phyloP scores from a whole-genome alignment of 108 stramenopile genomes.

The Nitzschia putrida region DNA sequence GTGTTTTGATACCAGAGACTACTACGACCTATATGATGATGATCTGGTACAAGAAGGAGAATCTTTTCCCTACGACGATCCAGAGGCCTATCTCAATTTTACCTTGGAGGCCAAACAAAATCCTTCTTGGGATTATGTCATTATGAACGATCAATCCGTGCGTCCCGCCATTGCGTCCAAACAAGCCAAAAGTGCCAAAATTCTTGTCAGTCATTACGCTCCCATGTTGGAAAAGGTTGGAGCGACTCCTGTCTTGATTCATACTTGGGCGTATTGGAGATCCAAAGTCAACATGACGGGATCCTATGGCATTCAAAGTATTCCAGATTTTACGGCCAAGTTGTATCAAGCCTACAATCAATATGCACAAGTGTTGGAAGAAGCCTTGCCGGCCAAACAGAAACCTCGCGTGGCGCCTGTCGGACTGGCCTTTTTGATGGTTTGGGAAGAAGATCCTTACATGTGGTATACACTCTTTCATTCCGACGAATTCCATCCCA shows the following conservation, averaged over 20 bases:
- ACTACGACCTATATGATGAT: slow-evolving; percentile 4
- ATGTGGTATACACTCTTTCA: slow-evolving; percentile 44
- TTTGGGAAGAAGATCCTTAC: slow-evolving; percentile 51
- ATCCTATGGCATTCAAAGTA: slow-evolving; percentile 24
- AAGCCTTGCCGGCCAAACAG: slow-evolving; percentile 23
- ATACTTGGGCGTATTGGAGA: slow-evolving; percentile 40
- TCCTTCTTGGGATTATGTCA: slow-evolving; percentile 46
- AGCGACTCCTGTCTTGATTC: slow-evolving; percentile 41
- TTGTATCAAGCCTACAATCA: slow-evolving; percentile 40
- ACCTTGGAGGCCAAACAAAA: slow-evolving; percentile 4
- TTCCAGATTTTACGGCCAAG: slow-evolving; percentile 41
- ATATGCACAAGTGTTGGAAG: slow-evolving; percentile 23
- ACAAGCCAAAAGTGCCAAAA: slow-evolving; percentile 10
- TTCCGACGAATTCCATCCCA: slow-evolving; percentile 43
- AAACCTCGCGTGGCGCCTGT: slow-evolving; percentile 50
- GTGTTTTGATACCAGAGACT: slow-evolving; percentile 24
- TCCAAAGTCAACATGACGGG: slow-evolving; percentile 40
- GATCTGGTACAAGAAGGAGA: not conserved
- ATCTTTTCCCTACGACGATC: not conserved
- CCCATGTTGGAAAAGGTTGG: slow-evolving; percentile 22
- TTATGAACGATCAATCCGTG: slow-evolving; percentile 49
- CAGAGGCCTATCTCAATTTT: slow-evolving; percentile 16
- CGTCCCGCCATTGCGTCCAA: slow-evolving; percentile 31
- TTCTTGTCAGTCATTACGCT: slow-evolving; percentile 25
- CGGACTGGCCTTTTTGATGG: slow-evolving; percentile 42